These are phyloP conservation scores for Massariosphaeria phaeospora DNA, from an alignment of 495 filamentous ascomycete genomes.

Conservation along the genomic window DNA sequence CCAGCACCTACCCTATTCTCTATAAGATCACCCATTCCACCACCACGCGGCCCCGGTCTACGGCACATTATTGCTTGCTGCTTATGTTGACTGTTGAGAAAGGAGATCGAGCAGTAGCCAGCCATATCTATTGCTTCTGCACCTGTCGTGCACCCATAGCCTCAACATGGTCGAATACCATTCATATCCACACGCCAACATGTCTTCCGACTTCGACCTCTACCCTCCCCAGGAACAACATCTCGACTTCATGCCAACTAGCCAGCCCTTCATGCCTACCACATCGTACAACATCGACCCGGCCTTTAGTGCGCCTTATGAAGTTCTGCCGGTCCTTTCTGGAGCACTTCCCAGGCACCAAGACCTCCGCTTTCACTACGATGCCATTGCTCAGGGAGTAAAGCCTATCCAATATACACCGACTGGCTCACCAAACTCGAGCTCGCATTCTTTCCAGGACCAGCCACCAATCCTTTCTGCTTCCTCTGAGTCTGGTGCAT, in stretches of 20 bases:
- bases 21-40: conserved; percentile 23
- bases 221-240: conserved; percentile 30
- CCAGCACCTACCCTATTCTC: no score
- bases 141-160: background rate
- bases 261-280: conserved; percentile 24
- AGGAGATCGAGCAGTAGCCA: conserved; percentile 5
- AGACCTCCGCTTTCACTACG: conserved; percentile 30
- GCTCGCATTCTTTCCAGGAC: conserved; percentile 37
- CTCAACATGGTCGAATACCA: conserved; percentile 27
- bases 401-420: conserved; percentile 32
- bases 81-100: conserved; percentile 27
- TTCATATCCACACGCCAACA: conserved; percentile 24
- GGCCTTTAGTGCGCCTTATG: conserved; percentile 21
- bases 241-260: conserved; percentile 24
- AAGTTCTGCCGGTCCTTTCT: conserved; percentile 23
- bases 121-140: conserved; percentile 8
- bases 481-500: conserved; percentile 70
- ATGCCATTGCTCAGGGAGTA: conserved; percentile 32
- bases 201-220: conserved; percentile 34
- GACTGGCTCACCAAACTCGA: conserved; percentile 37
- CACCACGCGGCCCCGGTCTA: conserved; percentile 5
- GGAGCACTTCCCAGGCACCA: conserved; percentile 25
- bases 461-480: conserved; percentile 49
- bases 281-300: conserved; percentile 25
- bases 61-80: conserved; percentile 6